Evolutionary conservation across 192 early-diverging fungal genomes (phyloP).

Genomic region (Podila verticillata): DNA sequence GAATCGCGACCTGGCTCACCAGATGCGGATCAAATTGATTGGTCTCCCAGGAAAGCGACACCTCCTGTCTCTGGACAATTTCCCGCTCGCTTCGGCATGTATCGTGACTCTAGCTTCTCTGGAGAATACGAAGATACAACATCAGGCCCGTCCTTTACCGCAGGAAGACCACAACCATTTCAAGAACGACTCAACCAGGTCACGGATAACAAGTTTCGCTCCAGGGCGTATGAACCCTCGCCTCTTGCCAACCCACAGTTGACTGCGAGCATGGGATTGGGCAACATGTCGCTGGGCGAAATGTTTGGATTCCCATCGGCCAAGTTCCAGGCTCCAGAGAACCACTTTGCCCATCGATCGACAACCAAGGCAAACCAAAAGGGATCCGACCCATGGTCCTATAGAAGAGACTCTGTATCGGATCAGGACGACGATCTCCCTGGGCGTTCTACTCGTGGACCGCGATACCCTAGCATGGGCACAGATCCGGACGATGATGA

Average conservation of each 20-base stretch:
- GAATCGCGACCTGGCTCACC: conserved; percentile 13
- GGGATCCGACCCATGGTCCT: conserved; percentile 20
- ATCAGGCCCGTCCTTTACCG: background rate
- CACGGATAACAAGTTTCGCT: conserved; percentile 20
- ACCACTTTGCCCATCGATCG: conserved; percentile 39
- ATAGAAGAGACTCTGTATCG: background rate
- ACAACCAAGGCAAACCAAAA: background rate
- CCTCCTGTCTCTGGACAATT: background rate
- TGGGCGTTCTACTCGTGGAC: background rate
- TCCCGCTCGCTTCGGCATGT: conserved; percentile 31
- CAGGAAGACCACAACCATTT: background rate
- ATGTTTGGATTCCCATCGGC: conserved; percentile 49
- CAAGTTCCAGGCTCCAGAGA: conserved; percentile 43
- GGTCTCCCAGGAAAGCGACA: conserved; percentile 28
- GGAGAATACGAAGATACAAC: background rate
- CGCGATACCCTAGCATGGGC: conserved; percentile 8
- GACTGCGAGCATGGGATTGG: conserved; percentile 24
- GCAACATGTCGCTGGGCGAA: conserved; percentile 42
- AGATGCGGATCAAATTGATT: conserved; percentile 23
- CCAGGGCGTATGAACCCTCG: conserved; percentile 43
- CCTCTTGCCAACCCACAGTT: conserved; percentile 42
- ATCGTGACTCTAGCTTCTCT: conserved; percentile 12
- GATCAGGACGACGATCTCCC: background rate
- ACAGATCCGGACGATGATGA: conserved; percentile 29
- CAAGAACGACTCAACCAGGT: background rate